Base-by-base conservation (phyloP, 2,329 filamentous ascomycete species). In the Diaporthe sp. region DNA sequence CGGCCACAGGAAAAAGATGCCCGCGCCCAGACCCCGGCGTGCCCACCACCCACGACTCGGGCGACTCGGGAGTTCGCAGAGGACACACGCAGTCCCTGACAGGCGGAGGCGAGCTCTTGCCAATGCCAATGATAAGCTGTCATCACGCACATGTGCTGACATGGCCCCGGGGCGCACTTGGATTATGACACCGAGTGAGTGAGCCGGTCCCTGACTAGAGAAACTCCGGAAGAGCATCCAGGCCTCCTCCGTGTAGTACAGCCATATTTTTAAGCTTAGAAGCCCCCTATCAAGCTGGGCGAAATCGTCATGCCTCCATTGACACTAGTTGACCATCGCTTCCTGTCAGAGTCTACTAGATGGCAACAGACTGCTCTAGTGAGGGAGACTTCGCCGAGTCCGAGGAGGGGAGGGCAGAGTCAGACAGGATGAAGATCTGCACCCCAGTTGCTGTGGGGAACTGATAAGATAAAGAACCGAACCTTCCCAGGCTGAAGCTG, bases 111-210 rank as follows among this genome's bases (percentile, higher is more conserved):
- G 64, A 52, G 7, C 13, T 45, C 45, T 28, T 67, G 33, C 45
- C 64, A 45, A 25, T 68, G 33, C 64, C 64, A 68, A 68, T 68
- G 47, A 54, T n/a, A 68, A 54, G 64, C 64, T 54, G 64, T 68
- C 64, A 68, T 68, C 47, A 68, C 28, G 47, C n/a, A 52, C 64
- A 54, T 54, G 47, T 68, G 47, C 64, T 68, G 47, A 68, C 47
- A 68, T 25, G 7, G 42, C 61, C 61, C 42, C 30, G 42, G 42
- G 19, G 28, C 22, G 57, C 57, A 61, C 57, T n/a, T 19, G 35
- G 12, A 28, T 28, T 40, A 9, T 47, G 60, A 45, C 40, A 55
- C 52, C 60, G 40, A n/a, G 19, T 47, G 40, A 47, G 40, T 28
- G n/a, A 35, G 4, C 25, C 19, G 2, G 40, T 33, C 28, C 60